Evolutionary conservation across 179 eudicot genomes (phyloP).

Genomic region (Camellia oleifera): DNA sequence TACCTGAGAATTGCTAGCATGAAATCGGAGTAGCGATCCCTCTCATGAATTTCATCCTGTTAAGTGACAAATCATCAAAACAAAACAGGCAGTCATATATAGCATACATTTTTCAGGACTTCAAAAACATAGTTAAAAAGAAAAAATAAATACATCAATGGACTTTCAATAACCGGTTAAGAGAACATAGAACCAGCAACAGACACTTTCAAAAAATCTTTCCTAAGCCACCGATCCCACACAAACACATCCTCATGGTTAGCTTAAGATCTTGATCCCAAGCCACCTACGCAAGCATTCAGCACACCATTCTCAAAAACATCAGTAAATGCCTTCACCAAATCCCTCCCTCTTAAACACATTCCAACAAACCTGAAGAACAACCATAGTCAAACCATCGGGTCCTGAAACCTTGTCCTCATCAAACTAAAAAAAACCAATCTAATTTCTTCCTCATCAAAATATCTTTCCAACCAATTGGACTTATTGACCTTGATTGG

Average conservation of each 20-base stretch:
- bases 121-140: neutral
- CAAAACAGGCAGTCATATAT: slow-evolving; percentile 3
- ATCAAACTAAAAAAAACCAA: too few relatives aligned
- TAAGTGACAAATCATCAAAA: slow-evolving; percentile 6
- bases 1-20: slow-evolving; percentile 94
- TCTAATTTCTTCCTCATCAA: too few relatives aligned
- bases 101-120: neutral
- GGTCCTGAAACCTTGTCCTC: too few relatives aligned
- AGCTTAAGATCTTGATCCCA: slow-evolving; percentile 4
- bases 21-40: slow-evolving; percentile 91
- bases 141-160: neutral
- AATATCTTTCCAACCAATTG: too few relatives aligned
- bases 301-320: too few relatives aligned
- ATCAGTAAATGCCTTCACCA: too few relatives aligned
- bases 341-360: too few relatives aligned
- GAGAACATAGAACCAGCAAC: slow-evolving; percentile 11
- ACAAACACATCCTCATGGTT: neutral
- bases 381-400: too few relatives aligned
- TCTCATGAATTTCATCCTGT: slow-evolving; percentile 95
- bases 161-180: neutral
- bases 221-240: neutral
- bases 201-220: neutral
- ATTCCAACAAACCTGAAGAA: too few relatives aligned
- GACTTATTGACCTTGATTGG: too few relatives aligned
- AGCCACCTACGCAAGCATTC: too few relatives aligned